These are phyloP conservation scores for Diaporthe sp. DNA, from an alignment of 2,329 filamentous ascomycete species.

Conservation along the genomic window DNA sequence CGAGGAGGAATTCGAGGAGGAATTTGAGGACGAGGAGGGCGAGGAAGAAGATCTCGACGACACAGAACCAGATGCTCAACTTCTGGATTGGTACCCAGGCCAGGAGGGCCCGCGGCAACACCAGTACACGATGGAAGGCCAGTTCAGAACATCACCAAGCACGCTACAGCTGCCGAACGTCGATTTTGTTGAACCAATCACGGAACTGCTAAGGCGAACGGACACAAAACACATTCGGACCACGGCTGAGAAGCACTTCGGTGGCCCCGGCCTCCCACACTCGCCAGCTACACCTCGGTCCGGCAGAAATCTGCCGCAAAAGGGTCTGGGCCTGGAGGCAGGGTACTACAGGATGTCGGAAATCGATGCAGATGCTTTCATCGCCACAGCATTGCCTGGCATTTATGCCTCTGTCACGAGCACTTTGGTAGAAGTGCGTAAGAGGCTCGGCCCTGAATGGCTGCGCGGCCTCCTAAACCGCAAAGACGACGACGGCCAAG, in stretches of 20 bases:
- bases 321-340: constrained; percentile 74
- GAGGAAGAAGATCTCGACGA: constrained; percentile 52
- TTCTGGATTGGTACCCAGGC: constrained; percentile 42
- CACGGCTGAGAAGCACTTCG: constrained; percentile 80
- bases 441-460: constrained; percentile 80
- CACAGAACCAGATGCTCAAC: constrained; percentile 49
- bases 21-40: constrained; percentile 48
- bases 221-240: constrained; percentile 81
- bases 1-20: constrained; percentile 53
- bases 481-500: constrained; percentile 60
- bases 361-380: constrained; percentile 81
- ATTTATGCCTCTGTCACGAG: constrained; percentile 78
- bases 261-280: constrained; percentile 80
- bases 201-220: constrained; percentile 74
- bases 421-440: constrained; percentile 79
- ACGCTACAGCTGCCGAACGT: constrained; percentile 82
- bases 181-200: constrained; percentile 79
- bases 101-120: constrained; percentile 71
- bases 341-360: constrained; percentile 77
- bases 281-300: constrained; percentile 79
- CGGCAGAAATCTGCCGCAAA: constrained; percentile 71
- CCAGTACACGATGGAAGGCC: constrained; percentile 79
- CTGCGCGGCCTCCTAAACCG: constrained; percentile 73
- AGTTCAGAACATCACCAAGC: constrained; percentile 78
- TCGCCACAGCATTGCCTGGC: constrained; percentile 78